Evolutionary conservation across 129 eudicot genomes (phyloP).

Genomic region (Centella asiatica): DNA sequence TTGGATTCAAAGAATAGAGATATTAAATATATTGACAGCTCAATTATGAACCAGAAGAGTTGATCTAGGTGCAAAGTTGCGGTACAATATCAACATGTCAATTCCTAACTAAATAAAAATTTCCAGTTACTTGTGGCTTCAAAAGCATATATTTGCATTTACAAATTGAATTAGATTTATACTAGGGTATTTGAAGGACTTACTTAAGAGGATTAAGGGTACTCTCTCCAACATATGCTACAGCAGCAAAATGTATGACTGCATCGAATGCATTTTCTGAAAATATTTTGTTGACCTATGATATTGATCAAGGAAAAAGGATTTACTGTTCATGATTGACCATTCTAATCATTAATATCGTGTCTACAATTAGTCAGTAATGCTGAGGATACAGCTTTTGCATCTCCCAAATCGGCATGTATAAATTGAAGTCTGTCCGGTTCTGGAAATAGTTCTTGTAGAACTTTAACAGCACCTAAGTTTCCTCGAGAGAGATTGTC

Average conservation of each 20-base stretch:
- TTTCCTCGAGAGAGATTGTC: constrained; percentile 91
- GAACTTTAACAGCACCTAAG: constrained; percentile 70
- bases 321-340: not conserved
- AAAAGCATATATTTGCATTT: not conserved
- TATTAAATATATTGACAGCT: not conserved
- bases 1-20: not conserved
- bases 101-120: not conserved
- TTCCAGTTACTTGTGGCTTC: not conserved
- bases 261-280: constrained; percentile 85
- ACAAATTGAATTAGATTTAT: not conserved
- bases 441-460: constrained; percentile 60
- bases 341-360: not conserved
- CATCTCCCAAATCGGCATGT: constrained; percentile 74
- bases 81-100: not conserved
- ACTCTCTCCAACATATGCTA: constrained; percentile 92
- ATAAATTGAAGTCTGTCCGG: constrained; percentile 75
- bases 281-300: constrained; percentile 66
- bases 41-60: not conserved
- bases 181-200: not conserved
- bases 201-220: constrained; percentile 76
- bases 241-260: constrained; percentile 95
- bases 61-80: not conserved
- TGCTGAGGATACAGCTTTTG: constrained; percentile 53
- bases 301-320: constrained; percentile 35
- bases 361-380: not conserved